Conservation (phyloP, 192 early-diverging fungal genomes). For the Umbelopsis vinacea region DNA sequence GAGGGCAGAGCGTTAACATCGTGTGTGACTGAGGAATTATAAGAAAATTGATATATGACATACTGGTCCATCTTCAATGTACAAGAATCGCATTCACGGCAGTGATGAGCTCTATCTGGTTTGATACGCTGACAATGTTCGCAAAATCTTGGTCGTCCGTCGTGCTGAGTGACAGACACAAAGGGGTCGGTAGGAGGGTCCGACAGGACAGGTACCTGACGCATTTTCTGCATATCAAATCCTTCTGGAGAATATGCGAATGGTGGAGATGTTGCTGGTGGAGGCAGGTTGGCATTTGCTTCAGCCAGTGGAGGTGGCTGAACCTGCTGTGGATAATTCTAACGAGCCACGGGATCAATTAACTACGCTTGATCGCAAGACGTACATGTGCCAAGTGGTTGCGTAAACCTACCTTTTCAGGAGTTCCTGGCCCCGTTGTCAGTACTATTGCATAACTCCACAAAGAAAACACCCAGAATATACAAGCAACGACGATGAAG, state of each 20-base stretch:
- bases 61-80: constrained; percentile 68
- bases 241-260: constrained; percentile 27
- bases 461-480: constrained; percentile 25
- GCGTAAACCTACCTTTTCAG: constrained; percentile 23
- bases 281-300: background rate
- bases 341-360: background rate
- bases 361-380: background rate
- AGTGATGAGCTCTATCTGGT: constrained; percentile 57
- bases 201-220: background rate
- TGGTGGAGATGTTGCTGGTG: background rate
- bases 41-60: constrained; percentile 15
- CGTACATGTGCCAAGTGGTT: background rate
- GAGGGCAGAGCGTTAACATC: background rate
- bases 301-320: constrained; percentile 7
- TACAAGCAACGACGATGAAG: constrained; percentile 31
- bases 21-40: background rate
- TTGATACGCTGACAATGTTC: constrained; percentile 45
- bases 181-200: constrained; percentile 4
- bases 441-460: constrained; percentile 31
- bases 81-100: constrained; percentile 57
- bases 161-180: constrained; percentile 24
- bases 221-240: constrained; percentile 28
- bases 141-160: constrained; percentile 37
- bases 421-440: constrained; percentile 29
- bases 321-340: constrained; percentile 13